Conservation (phyloP, 2,329 filamentous ascomycete species). For the Clonostachys byssicola region DNA sequence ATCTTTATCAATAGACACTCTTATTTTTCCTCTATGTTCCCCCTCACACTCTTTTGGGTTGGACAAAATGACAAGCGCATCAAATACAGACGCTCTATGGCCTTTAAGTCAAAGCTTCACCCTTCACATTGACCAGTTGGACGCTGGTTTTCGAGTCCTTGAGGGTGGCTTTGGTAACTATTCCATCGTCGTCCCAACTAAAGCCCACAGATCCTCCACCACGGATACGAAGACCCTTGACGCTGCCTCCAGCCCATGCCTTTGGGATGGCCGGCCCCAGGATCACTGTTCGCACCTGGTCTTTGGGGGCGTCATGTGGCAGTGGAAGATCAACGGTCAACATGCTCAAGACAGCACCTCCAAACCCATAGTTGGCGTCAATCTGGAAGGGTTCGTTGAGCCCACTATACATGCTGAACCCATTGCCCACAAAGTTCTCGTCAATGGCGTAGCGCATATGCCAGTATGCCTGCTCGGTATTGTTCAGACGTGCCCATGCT, state of each 20-base stretch:
- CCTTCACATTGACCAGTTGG: slow-evolving; percentile 9
- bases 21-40: too few relatives aligned
- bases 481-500: slow-evolving; percentile 51
- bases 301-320: slow-evolving; percentile 7
- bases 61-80: too few relatives aligned
- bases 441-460: slow-evolving; percentile 42
- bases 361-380: slow-evolving; percentile 52
- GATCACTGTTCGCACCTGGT: slow-evolving; percentile 25
- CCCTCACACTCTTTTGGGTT: too few relatives aligned
- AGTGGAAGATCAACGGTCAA: slow-evolving; percentile 43
- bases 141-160: slow-evolving; percentile 1
- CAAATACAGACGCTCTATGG: too few relatives aligned
- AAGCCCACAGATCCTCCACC: slow-evolving; percentile 38
- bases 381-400: slow-evolving; percentile 48
- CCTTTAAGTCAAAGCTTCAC: neutral
- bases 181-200: slow-evolving; percentile 29
- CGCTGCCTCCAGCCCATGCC: slow-evolving; percentile 35
- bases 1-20: too few relatives aligned
- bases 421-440: slow-evolving; percentile 44
- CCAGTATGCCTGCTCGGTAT: slow-evolving; percentile 41
- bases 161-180: slow-evolving; percentile 17
- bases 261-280: slow-evolving; percentile 42
- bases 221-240: slow-evolving; percentile 35
- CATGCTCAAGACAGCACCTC: slow-evolving; percentile 45
- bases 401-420: slow-evolving; percentile 45